phyloP scores from a whole-genome alignment of 2,329 filamentous ascomycete species.

The Fusarium paranaense region DNA sequence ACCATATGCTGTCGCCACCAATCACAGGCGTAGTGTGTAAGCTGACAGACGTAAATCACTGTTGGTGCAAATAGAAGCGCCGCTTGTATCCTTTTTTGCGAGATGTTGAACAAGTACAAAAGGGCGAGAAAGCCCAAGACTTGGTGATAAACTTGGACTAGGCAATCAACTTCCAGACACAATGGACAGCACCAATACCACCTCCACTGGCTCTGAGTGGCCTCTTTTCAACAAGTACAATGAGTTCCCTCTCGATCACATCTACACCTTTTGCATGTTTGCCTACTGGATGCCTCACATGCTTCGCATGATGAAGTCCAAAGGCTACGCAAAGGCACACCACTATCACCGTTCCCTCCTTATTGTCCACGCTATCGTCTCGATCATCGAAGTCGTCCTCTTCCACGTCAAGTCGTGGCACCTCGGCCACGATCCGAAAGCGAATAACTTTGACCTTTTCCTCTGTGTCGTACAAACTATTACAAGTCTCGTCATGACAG shows the following conservation, averaged over 20 bases:
- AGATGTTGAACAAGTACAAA: neutral
- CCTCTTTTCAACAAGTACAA: neutral
- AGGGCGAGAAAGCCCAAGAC: neutral
- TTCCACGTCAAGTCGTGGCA: neutral
- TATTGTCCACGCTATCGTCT: neutral
- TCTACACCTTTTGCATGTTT: neutral
- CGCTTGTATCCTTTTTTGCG: neutral
- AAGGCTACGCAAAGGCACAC: neutral
- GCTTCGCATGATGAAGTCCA: neutral
- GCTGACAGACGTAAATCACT: neutral
- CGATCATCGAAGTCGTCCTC: neutral
- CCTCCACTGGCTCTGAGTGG: neutral
- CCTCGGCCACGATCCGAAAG: neutral
- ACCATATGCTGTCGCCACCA: neutral
- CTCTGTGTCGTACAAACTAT: neutral
- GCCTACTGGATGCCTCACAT: neutral
- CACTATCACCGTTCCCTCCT: neutral
- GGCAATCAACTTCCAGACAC: neutral
- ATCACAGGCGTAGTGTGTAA: neutral
- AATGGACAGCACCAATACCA: neutral
- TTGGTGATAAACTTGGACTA: neutral
- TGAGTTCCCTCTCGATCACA: neutral
- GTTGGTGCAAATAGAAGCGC: neutral
- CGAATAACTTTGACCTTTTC: neutral
- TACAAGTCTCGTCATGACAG: neutral